Evolutionary conservation across 257 asterid genomes (phyloP).

Genomic region (Avicennia marina): DNA sequence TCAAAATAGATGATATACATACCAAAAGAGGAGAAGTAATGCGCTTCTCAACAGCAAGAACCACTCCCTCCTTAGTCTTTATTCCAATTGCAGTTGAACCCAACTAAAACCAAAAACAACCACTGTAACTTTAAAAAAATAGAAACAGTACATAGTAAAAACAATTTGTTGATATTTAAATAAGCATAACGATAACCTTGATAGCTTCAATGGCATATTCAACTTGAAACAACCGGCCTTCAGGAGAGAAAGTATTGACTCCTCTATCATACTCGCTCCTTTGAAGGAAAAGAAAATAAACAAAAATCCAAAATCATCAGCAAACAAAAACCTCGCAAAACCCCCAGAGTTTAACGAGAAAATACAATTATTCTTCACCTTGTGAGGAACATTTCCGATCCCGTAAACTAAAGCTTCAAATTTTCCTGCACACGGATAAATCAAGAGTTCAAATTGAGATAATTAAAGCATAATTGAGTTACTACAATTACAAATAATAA

Average conservation of each 20-base stretch:
- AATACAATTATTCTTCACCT: too few species aligned
- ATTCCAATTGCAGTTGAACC: constrained; percentile 93
- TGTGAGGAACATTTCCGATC: constrained; percentile 69
- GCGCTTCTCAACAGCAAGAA: constrained; percentile 91
- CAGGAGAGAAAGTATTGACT: constrained; percentile 92
- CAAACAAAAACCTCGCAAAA: constrained; percentile 8
- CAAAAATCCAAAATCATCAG: background rate
- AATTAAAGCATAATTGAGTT: constrained; percentile 1
- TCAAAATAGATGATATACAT: too few species aligned
- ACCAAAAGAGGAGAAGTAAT: constrained; percentile 89
- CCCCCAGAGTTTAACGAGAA: too few species aligned
- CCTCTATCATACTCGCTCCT: constrained; percentile 97
- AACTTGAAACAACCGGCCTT: constrained; percentile 90
- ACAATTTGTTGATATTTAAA: background rate
- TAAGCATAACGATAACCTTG: constrained; percentile 42
- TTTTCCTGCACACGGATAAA: too few species aligned
- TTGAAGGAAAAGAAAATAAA: background rate
- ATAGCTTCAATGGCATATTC: constrained; percentile 93
- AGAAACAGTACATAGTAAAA: background rate
- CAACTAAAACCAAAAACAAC: too few species aligned
- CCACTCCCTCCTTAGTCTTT: constrained; percentile 90
- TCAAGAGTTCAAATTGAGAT: background rate
- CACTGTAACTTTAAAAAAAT: constrained; percentile 13
- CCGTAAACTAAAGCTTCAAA: constrained; percentile 15
- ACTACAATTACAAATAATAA: too few species aligned